Percentiles rank a stretch among this genome's conserved stretches.
phyloP scores from a whole-genome alignment of 352 stramenopile genomes.

The Peronospora destructor region DNA sequence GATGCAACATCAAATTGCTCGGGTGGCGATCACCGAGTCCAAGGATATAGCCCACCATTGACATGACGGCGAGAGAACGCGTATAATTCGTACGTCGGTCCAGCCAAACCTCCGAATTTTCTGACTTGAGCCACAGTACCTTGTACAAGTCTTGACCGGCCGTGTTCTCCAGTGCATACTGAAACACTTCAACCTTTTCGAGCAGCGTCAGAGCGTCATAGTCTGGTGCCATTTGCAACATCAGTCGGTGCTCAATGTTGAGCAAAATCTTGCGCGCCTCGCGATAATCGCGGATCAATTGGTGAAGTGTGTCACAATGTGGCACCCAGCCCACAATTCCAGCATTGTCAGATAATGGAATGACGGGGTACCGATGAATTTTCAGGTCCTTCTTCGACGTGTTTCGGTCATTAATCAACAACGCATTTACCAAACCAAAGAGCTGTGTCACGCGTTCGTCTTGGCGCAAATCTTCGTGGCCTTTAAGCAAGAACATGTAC shows the following conservation, averaged over 20 bases:
- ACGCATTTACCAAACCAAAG: constrained; percentile 98
- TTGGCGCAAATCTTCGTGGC: constrained; percentile 98
- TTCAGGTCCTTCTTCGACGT: constrained; percentile 96
- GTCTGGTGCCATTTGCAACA: constrained; percentile 86
- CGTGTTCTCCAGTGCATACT: constrained; percentile 89
- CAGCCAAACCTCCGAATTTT: constrained; percentile 98
- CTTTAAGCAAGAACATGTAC: constrained; percentile 99
- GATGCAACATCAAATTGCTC: constrained; percentile 99
- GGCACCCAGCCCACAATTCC: constrained; percentile 98
- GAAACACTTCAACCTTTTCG: constrained; percentile 98
- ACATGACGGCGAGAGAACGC: constrained; percentile 96
- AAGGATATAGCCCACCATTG: constrained; percentile 98
- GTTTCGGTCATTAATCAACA: constrained; percentile 93
- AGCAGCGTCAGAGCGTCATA: constrained; percentile 95
- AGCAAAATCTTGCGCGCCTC: constrained; percentile 87
- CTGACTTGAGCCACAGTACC: constrained; percentile 92
- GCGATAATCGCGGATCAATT: constrained; percentile 93
- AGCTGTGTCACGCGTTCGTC: constrained; percentile 99
- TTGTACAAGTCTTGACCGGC: constrained; percentile 96
- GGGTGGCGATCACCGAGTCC: constrained; percentile 98
- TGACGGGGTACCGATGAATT: constrained; percentile 97
- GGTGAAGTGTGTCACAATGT: constrained; percentile 97
- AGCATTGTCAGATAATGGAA: constrained; percentile 96
- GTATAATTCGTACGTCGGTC: constrained; percentile 97
- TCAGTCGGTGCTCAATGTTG: constrained; percentile 92